Evolutionary conservation across 257 asterid genomes (phyloP).

Genomic region (Ballota nigra): DNA sequence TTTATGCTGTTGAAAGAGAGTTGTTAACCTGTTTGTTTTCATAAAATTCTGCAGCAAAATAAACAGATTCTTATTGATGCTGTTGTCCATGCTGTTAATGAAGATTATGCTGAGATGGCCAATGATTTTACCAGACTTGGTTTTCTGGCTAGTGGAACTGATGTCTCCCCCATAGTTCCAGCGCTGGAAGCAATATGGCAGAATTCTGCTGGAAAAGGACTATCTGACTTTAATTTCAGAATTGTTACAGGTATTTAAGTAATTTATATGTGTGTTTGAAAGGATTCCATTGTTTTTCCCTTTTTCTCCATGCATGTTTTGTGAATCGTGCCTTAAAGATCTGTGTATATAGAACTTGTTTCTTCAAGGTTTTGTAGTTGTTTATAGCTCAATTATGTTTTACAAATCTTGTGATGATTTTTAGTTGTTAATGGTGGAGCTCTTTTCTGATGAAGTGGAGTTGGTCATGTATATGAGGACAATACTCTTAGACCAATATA

Average conservation of each 20-base stretch:
- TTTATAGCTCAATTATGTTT: slow-evolving; percentile 17
- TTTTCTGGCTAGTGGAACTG: slow-evolving; percentile 94
- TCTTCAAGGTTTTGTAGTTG: slow-evolving; percentile 15
- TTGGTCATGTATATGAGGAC: slow-evolving; percentile 8
- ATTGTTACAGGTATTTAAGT: slow-evolving; percentile 78
- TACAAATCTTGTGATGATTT: slow-evolving; percentile 7
- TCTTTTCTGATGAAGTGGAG: slow-evolving; percentile 12
- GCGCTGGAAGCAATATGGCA: slow-evolving; percentile 99
- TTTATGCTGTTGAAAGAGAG: slow-evolving; percentile 16
- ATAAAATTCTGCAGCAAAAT: slow-evolving; percentile 70
- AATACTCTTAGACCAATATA: neutral
- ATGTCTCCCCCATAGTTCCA: slow-evolving; percentile 93
- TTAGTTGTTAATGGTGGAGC: slow-evolving; percentile 1
- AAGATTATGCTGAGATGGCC: slow-evolving; percentile 99
- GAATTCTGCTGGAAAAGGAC: slow-evolving; percentile 93
- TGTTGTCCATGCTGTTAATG: slow-evolving; percentile 99
- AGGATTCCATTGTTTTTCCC: neutral
- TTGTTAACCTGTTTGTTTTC: slow-evolving; percentile 18
- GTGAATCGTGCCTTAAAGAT: neutral
- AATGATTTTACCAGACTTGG: slow-evolving; percentile 99
- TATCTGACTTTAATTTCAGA: slow-evolving; percentile 92
- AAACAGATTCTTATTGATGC: slow-evolving; percentile 96
- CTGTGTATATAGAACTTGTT: slow-evolving; percentile 8
- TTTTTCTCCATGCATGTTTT: slow-evolving; percentile 1
- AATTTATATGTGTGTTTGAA: slow-evolving; percentile 21